A percentile compares a stretch with the other conserved stretches of the same genome.
phyloP scores from a whole-genome alignment of 768 basidiomycete genomes.

The Rhizopogon vesiculosus region DNA sequence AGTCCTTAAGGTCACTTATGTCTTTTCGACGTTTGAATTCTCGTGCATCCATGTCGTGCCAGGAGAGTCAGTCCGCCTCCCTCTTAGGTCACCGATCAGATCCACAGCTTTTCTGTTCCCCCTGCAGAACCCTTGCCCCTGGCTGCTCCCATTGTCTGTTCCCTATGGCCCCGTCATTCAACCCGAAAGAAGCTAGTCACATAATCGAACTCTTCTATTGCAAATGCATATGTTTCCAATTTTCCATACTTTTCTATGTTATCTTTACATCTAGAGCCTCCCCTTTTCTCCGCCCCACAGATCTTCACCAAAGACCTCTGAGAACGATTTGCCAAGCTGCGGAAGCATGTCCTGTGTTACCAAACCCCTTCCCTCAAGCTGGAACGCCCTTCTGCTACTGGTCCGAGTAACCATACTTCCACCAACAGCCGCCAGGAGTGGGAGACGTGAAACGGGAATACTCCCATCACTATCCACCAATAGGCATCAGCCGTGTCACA shows the following conservation, averaged over 20 bases:
- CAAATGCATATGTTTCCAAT: neutral
- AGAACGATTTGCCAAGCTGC: conserved; percentile 64
- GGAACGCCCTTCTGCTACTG: conserved; percentile 73
- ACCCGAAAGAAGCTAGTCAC: neutral
- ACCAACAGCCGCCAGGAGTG: conserved; percentile 79
- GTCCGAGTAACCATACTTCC: conserved; percentile 88
- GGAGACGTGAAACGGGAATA: conserved; percentile 61
- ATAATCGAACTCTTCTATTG: too few species aligned
- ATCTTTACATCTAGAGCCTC: conserved; percentile 26
- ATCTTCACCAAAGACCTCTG: conserved; percentile 62
- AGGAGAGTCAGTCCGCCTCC: neutral
- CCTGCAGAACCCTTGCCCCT: neutral
- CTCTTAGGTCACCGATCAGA: neutral
- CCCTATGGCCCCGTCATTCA: neutral
- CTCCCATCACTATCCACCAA: conserved; percentile 39
- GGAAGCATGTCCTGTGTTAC: conserved; percentile 78
- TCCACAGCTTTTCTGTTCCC: neutral
- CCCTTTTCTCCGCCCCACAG: conserved; percentile 34
- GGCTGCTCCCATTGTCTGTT: neutral
- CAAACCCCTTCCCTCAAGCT: conserved; percentile 70
- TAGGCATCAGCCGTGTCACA: neutral
- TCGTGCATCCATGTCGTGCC: neutral
- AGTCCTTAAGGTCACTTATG: too few species aligned
- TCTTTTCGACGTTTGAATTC: too few species aligned
- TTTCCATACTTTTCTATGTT: neutral